Base-by-base conservation (phyloP, 225 moss, liverwort and hornwort genomes). In the Pleurozium schreberi region DNA sequence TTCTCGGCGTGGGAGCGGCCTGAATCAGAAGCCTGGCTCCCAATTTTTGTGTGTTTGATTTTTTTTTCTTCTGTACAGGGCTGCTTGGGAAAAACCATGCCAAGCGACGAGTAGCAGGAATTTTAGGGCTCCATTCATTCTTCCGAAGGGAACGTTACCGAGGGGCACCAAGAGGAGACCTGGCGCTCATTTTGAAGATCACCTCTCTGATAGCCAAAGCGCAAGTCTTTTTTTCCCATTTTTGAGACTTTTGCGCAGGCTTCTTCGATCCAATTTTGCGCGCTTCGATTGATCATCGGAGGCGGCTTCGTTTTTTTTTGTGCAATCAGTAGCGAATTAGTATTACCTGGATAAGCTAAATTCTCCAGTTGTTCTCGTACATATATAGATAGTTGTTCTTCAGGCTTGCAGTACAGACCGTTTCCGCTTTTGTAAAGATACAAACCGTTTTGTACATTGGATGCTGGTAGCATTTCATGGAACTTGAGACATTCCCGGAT, bases 1-100 rank as follows among this genome's bases (percentile, higher is more conserved):
- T 98, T 89, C 92, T 98, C 52, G 97, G 98, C 84, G 93, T 98
- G 82, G 96, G 98, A 85, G 96, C 90, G 45, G 90, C 91, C 66
- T 93, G 86, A 89, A 63, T 9, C 55, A 34, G 19, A 67, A 36
- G 68, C 20, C 69, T 30, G 40, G 31, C 67, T 84, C 84, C 81
- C 86, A 84, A 88, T 75, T 87, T 93, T 80, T 88, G 90, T 93
- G 90, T 90, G 89, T 63, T 88, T 82, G 80, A 52, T 76, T 70
- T 77, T 45, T 64, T 89, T 77, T 77, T 45, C 59, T 89, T 89
- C 40, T 92, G 92, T 92, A 92, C 89, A 92, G 91, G 52, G 59
- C 89, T 78, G 80, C 88, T 78, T 80, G 87, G 88, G 90, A 81
- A 87, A n/a, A 75, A 67, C 52, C 65, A 65, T 27, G 65, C 83